Evolutionary conservation across 148 eudicot genomes (phyloP), one percentile per base, ranked within the genome.

Genomic region (Bassia scoparia): DNA sequence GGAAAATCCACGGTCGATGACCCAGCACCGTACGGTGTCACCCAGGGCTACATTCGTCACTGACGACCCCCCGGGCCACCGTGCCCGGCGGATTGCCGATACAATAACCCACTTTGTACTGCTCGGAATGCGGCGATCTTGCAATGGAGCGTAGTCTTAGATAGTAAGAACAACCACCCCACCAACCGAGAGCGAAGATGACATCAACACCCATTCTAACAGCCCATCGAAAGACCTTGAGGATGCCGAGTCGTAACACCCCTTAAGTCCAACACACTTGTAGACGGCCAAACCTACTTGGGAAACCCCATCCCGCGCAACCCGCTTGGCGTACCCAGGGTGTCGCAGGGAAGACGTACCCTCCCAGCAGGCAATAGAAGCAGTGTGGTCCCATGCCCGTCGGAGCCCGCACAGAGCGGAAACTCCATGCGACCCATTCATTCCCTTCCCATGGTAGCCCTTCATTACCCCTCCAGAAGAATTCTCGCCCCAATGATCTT

Each of bases 361-460:
- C 99, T 86, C 0, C 99, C 99, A 29, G 99, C 99, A n/a, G 35
- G 96, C 93, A 13, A 90, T 95, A 0, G 97, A 91, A 0, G 99
- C 99, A 5, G 99, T 95, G 77, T 95, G 99, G 99, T 95, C 3
- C 99, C 99, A 33, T 95, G 99, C 0, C 99, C 99, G 53, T 95
- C 99, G 31, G 90, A 80, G 52, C 99, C 17, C 97, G 67, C 8
- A 97, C 84, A 0, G 97, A 91, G 3, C 83, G 74, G 9, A 64
- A 60, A 81, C n/a, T 95, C 98, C 20, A 65, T 54, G 0, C n/a
- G 88, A 84, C 7, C 70, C 86, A 49, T 95, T 95, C 89, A 95
- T n/a, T n/a, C 86, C n/a, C 81, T 85, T 2, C 99, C 99, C 60
- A 87, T 89, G 0, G 90, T 83, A 0, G 97, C 88, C 18, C n/a